phyloP scores from a whole-genome alignment of 768 basidiomycete genomes.

The Russula lepida region DNA sequence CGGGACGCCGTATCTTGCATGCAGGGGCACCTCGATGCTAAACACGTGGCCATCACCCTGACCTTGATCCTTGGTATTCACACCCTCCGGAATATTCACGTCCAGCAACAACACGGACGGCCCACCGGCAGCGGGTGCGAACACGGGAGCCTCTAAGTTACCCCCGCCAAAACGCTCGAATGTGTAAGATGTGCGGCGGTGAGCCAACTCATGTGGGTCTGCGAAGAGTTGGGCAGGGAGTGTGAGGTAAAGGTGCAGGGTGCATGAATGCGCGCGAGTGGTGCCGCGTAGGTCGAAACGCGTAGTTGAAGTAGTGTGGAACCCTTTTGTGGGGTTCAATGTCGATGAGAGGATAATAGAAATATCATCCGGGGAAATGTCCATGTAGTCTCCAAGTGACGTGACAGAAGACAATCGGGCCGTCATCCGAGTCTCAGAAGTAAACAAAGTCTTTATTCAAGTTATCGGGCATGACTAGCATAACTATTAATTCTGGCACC shows the following conservation, averaged over 20 bases:
- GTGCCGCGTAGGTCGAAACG: not conserved
- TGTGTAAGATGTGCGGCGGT: not conserved
- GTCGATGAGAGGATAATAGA: not conserved
- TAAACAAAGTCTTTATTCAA: too few species aligned
- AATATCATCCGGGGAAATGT: not conserved
- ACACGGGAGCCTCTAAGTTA: constrained; percentile 7
- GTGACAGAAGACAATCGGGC: too few species aligned
- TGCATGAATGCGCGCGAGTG: not conserved
- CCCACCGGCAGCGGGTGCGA: not conserved
- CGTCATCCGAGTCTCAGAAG: too few species aligned
- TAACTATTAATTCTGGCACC: too few species aligned
- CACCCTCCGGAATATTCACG: not conserved
- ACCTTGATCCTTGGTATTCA: too few species aligned
- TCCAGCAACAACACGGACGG: constrained; percentile 6
- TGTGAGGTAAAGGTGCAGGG: constrained; percentile 4
- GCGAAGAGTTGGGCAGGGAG: constrained; percentile 5
- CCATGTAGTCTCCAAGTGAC: too few species aligned
- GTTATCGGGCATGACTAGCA: too few species aligned
- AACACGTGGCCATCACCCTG: not conserved
- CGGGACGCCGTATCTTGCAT: constrained; percentile 9
- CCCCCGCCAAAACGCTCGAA: constrained; percentile 16
- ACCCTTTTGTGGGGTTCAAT: not conserved
- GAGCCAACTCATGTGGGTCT: constrained; percentile 4
- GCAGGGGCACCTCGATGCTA: constrained; percentile 4
- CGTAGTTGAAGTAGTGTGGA: constrained; percentile 8